These are phyloP conservation scores for Coccomyxa subellipsoidea DNA, from an alignment of 163 green algal species.

Conservation along the genomic window DNA sequence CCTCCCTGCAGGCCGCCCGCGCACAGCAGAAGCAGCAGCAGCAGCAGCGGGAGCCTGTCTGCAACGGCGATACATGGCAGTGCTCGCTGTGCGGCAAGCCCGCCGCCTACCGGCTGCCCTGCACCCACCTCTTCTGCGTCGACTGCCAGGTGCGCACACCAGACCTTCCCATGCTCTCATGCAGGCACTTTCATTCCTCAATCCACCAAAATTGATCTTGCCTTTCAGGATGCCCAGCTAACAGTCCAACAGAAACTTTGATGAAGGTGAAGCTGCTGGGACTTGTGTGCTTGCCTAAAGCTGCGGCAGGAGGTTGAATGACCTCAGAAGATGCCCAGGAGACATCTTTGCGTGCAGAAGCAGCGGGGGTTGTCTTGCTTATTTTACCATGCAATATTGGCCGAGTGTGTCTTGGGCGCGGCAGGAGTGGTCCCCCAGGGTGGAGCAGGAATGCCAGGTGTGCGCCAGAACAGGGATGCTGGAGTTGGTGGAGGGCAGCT, in stretches of 20 bases:
- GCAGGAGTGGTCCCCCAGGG: not conserved
- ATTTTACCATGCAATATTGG: too few species aligned
- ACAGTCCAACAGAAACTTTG: too few species aligned
- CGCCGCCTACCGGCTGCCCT: not conserved
- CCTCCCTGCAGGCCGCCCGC: not conserved
- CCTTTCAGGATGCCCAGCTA: too few species aligned
- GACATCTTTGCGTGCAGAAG: too few species aligned
- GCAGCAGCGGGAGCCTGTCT: not conserved
- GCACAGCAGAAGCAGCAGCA: not conserved
- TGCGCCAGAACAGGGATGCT: not conserved
- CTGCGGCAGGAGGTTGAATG: too few species aligned
- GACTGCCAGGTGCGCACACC: not conserved
- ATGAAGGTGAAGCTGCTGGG: too few species aligned
- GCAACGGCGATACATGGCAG: not conserved
- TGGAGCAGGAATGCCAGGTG: not conserved
- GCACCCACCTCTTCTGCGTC: not conserved
- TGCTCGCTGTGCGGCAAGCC: not conserved
- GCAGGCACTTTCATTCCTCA: constrained; percentile 11
- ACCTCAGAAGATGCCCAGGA: too few species aligned
- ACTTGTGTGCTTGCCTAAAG: too few species aligned
- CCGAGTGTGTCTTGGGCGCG: too few species aligned
- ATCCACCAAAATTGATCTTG: too few species aligned
- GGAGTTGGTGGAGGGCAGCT: not conserved
- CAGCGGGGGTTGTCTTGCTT: too few species aligned
- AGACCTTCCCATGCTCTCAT: too few species aligned